These are phyloP conservation scores for Craspedostauros australis DNA, from an alignment of 108 stramenopile genomes.

Conservation along the genomic window DNA sequence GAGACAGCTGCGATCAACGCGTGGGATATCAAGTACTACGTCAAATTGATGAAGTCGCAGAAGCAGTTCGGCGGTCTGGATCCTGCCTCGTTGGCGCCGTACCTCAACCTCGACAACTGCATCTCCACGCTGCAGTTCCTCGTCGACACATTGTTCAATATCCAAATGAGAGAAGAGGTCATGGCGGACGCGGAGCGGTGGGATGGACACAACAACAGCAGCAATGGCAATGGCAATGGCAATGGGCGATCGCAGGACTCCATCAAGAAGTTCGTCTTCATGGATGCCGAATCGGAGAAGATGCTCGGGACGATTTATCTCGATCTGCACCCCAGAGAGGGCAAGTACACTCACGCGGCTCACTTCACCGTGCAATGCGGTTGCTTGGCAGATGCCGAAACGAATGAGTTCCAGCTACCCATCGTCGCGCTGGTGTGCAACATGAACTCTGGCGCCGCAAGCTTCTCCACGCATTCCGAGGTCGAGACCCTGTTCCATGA, in stretches of 20 bases:
- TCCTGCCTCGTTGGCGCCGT: constrained; percentile 31
- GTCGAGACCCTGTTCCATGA: constrained; percentile 97
- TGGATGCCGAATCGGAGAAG: constrained; percentile 35
- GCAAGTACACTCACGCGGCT: constrained; percentile 92
- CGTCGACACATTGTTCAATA: constrained; percentile 65
- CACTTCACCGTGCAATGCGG: constrained; percentile 98
- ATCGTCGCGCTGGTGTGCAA: constrained; percentile 91
- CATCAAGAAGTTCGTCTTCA: constrained; percentile 69
- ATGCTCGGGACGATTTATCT: constrained; percentile 87
- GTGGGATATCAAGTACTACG: constrained; percentile 87
- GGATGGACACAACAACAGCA: constrained; percentile 32
- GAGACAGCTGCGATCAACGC: constrained; percentile 42
- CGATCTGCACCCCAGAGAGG: constrained; percentile 84
- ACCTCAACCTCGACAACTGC: constrained; percentile 71
- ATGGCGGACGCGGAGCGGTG: constrained; percentile 68
- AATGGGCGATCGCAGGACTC: constrained; percentile 4
- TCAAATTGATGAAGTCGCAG: constrained; percentile 51
- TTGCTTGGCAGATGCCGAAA: constrained; percentile 33
- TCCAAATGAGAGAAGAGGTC: constrained; percentile 60
- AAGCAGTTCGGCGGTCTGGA: constrained; percentile 41
- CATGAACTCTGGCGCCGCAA: constrained; percentile 35
- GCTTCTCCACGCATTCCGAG: constrained; percentile 78
- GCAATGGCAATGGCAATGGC: background rate
- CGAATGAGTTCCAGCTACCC: constrained; percentile 68
- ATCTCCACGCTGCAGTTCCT: constrained; percentile 65